A percentile compares a stretch with the other conserved stretches of the same genome.
Evolutionary conservation across 192 early-diverging fungal species (phyloP).

Genomic region (Umbelopsis sp.): DNA sequence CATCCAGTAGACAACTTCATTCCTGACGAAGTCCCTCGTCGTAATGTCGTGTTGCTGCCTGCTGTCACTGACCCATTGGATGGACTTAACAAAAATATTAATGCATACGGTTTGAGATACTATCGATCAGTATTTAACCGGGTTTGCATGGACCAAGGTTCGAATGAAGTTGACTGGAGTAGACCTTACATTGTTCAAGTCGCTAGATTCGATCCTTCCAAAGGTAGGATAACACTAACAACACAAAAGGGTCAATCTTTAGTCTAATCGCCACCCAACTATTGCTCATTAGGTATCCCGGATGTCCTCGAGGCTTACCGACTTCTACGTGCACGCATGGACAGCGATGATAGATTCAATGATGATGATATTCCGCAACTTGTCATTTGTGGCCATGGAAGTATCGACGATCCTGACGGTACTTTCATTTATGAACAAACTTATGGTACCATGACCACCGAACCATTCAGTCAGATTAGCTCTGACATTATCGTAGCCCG

Average conservation of each 20-base stretch:
- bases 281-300: conserved; percentile 55
- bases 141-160: conserved; percentile 68
- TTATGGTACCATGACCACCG: conserved; percentile 42
- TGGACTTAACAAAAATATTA: conserved; percentile 79
- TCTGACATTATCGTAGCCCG: conserved; percentile 62
- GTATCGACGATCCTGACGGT: conserved; percentile 86
- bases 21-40: conserved; percentile 67
- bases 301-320: conserved; percentile 73
- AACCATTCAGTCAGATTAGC: conserved; percentile 54
- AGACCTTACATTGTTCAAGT: conserved; percentile 84
- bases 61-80: conserved; percentile 81
- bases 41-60: conserved; percentile 68
- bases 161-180: conserved; percentile 52
- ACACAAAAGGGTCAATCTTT: not conserved
- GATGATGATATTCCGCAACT: conserved; percentile 66
- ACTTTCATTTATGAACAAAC: conserved; percentile 65
- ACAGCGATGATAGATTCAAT: conserved; percentile 35
- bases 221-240: conserved; percentile 50
- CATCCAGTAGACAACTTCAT: conserved; percentile 79
- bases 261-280: not conserved
- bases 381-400: conserved; percentile 75
- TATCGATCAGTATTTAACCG: conserved; percentile 82
- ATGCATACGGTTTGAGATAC: conserved; percentile 54
- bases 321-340: conserved; percentile 59
- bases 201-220: conserved; percentile 82